Percentiles rank a stretch among this genome's conserved stretches.
Conservation (phyloP, 441 rosid genomes). For the Flueggea neowawraea region DNA sequence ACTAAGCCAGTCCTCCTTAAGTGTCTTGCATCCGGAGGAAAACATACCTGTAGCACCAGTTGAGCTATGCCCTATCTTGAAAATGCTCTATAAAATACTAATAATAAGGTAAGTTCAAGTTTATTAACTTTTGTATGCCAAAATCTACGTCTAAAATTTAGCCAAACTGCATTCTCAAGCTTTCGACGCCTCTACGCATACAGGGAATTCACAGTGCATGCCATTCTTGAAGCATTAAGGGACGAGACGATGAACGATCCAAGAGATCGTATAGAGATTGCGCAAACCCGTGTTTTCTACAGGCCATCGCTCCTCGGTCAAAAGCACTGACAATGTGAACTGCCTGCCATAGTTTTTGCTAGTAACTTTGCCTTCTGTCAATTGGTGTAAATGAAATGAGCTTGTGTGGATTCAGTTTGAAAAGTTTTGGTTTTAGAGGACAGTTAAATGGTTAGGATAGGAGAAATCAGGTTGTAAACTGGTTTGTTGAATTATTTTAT, state of each 20-base stretch:
- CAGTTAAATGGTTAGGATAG: conserved; percentile 1
- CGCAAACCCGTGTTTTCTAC: conserved; percentile 75
- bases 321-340: conserved; percentile 25
- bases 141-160: too few relatives aligned
- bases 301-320: conserved; percentile 82
- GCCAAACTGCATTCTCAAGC: not conserved
- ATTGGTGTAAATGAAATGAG: not conserved
- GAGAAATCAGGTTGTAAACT: not conserved
- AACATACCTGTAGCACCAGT: conserved; percentile 61
- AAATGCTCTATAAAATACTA: conserved; percentile 45
- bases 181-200: not conserved
- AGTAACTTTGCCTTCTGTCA: not conserved
- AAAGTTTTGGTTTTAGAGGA: not conserved
- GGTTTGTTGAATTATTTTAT: conserved; percentile 1
- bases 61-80: conserved; percentile 54
- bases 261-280: conserved; percentile 76
- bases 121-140: not conserved
- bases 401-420: conserved; percentile 1
- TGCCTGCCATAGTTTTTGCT: not conserved
- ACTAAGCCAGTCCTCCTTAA: conserved; percentile 46
- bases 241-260: conserved; percentile 84
- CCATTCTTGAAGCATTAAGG: conserved; percentile 74
- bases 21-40: conserved; percentile 44
- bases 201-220: conserved; percentile 64
- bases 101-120: conserved; percentile 27